Base-by-base conservation (phyloP, 225 moss, liverwort and hornwort genomes). In the Sphagnum tenellum region DNA sequence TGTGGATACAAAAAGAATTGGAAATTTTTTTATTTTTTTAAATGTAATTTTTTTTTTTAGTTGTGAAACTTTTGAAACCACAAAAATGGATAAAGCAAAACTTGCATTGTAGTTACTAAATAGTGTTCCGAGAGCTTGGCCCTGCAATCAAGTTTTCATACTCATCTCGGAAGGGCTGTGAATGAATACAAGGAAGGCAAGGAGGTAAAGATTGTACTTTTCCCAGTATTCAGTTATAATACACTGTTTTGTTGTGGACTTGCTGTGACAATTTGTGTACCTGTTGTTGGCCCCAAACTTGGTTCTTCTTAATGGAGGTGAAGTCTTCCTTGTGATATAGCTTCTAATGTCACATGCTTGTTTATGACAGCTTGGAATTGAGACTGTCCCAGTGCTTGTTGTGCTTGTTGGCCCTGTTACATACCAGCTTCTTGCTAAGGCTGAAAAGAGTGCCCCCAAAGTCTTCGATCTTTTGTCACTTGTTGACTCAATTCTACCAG, bases 181-280 rank as follows among this genome's bases (percentile, higher is more conserved):
- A 76, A 76, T 3, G 94, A 94, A 61, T 94, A 73, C 71, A 87
- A 87, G 73, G 94, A 94, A 67, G 94, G 90, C 0, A 71, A 79
- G 72, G 89, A 73, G 86, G 92, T 93, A 45, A 46, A 47, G 51
- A 5, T 52, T 5, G n/a, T n/a, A n/a, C n/a, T n/a, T n/a, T n/a
- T n/a, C n/a, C n/a, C n/a, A n/a, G n/a, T n/a, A n/a, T n/a, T n/a
- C n/a, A n/a, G n/a, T n/a, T n/a, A n/a, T n/a, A n/a, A n/a, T n/a
- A n/a, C 7, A 7, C 2, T 51, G 46, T 64, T 4, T n/a, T n/a
- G n/a, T n/a, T n/a, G n/a, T 48, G 49, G 7, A 59, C 61, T 8
- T 44, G 47, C 47, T 29, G 49, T 29, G 0, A 62, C 7, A 1
- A 10, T 7, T 7, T 51, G 12, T 48, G 12, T 0, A n/a, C n/a